Evolutionary conservation across 805 yeast genomes (phyloP), one percentile per base, ranked within the genome.

Genomic region (Candida sonorensis): DNA sequence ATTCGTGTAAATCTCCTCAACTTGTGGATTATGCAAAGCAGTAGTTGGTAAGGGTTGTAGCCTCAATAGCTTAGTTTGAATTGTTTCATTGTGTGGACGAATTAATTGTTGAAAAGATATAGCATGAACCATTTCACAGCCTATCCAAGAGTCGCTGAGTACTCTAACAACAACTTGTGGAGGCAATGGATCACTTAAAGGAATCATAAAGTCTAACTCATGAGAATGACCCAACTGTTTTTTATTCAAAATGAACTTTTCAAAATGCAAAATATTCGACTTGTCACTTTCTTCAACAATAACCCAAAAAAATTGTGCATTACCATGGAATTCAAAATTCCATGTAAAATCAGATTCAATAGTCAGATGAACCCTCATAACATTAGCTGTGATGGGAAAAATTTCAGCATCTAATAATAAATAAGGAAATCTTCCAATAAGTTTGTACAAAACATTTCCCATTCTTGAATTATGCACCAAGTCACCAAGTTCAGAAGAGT

Each of bases 21-120:
- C 57, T 11, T 66, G 62, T 1, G 68, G 59, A 50, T 87, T 68
- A 35, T 86, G 83, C 20, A 90, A 62, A 0, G 97, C 97, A 0
- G 80, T 58, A 0, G 79, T 64, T 0, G 97, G 97, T 20, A 92
- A 64, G 1, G 98, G 98, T 37, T 87, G 87, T 30, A 92, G 56
- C 34, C 80, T 69, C 41, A 88, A 62, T 23, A 94, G 60, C 45
- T 79, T 81, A 0, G 98, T 90, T 46, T 85, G 79, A 10, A 88
- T 64, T 0, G 94, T 83, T 42, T 86, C 94, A 50, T 85, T 84
- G 23, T 78, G 78, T 0, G 98, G 98, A 41, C 86, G 71, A 24
- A 92, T 81, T 41, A 94, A 63, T 49, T 87, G 95, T 47, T 87
- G 92, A 56, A 92, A 87, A 0, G 96, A 85, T 10, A 94, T 76